Evolutionary conservation across 352 stramenopile species (phyloP).

Genomic region (Phytophthora pini): DNA sequence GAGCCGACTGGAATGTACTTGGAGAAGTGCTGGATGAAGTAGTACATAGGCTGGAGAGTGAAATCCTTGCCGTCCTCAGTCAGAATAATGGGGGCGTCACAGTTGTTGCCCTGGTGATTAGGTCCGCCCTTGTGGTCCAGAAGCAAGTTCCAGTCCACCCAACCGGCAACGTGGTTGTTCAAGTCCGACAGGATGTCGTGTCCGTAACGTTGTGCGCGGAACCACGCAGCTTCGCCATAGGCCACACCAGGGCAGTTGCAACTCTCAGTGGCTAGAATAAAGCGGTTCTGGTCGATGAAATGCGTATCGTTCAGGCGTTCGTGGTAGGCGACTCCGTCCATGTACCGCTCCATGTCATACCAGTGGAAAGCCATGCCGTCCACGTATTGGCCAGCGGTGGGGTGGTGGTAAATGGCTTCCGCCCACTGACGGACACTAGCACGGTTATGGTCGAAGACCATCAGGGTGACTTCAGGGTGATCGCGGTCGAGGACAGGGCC

Average conservation of each 20-base stretch:
- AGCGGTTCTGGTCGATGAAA: conserved; percentile 60
- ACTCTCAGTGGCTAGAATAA: conserved; percentile 77
- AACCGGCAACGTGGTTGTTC: conserved; percentile 87
- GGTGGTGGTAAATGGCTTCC: conserved; percentile 70
- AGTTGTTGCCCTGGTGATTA: conserved; percentile 88
- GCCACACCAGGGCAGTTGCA: conserved; percentile 82
- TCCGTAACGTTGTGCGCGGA: conserved; percentile 84
- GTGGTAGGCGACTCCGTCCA: conserved; percentile 78
- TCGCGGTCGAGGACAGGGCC: conserved; percentile 83
- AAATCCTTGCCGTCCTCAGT: conserved; percentile 63
- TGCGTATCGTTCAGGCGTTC: conserved; percentile 81
- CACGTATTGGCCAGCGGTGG: conserved; percentile 74
- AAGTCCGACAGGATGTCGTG: conserved; percentile 92
- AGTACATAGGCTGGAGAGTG: conserved; percentile 87
- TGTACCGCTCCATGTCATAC: conserved; percentile 73
- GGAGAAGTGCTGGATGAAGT: conserved; percentile 91
- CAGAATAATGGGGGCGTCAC: conserved; percentile 71
- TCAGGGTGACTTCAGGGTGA: conserved; percentile 91
- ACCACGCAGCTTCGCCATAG: conserved; percentile 68
- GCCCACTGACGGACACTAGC: conserved; percentile 77
- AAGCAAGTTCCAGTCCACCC: conserved; percentile 94
- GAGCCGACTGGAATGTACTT: conserved; percentile 80
- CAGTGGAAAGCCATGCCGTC: conserved; percentile 94
- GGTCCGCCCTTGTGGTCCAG: conserved; percentile 88
- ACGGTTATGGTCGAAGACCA: conserved; percentile 94